Evolutionary conservation across 495 filamentous ascomycete species (phyloP), one percentile per base, ranked within the genome.

Genomic region (Neurospora sp.): DNA sequence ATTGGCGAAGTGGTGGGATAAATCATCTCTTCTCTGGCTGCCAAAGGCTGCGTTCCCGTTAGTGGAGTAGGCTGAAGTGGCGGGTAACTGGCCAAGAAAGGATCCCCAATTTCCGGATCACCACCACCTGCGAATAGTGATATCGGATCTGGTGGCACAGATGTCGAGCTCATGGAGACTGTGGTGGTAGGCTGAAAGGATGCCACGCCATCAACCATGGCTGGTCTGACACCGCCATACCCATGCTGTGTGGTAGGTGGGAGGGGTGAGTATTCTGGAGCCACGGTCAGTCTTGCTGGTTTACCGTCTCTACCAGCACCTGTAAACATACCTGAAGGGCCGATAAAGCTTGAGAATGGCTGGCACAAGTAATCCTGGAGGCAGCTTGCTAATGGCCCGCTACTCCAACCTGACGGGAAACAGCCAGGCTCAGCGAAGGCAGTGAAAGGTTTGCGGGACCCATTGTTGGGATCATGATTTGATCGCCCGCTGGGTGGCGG

Each of bases 21-120:
- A 37, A 84, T 75, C 84, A 86, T 85, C 39, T 78, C 82, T 73
- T 86, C 83, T 69, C 79, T 76, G 65, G 76, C 77, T 39, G 79
- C 77, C 65, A 78, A 70, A 46, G 83, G 80, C 72, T 84, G 83
- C 31, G 80, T 69, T n/a, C 76, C 74, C 74, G 78, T 78, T 39
- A 77, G 77, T 40, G 77, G 78, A 6, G 71, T 80, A 59, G 83
- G 81, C 72, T 83, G 84, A 39, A 86, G 69, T 44, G 80, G 78
- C 38, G 81, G 80, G 59, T 84, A 85, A 72, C 72, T 78, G 20
- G 80, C n/a, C 68, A 86, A 76, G 73, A 80, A 79, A 59, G 79
- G 78, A 37, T 79, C 76, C 72, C 80, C 72, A 69, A 81, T 68
- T 27, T 78, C 72, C 8, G 76, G 72, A 39, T 76, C 76, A 71